Evolutionary conservation across 164 flowering plant genomes (phyloP).

Genomic region (Aristolochia fimbriata): DNA sequence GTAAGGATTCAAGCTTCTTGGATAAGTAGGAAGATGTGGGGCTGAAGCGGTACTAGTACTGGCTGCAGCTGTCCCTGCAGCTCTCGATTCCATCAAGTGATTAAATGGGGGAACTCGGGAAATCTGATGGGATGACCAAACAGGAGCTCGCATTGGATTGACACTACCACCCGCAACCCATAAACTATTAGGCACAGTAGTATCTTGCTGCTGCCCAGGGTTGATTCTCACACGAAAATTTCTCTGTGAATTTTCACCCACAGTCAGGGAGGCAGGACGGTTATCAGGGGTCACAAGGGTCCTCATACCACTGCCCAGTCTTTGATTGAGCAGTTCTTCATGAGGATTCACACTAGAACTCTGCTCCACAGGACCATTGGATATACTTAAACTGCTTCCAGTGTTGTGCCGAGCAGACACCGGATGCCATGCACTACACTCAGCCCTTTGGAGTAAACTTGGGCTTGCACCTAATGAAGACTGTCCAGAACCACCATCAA

Average conservation of each 20-base stretch:
- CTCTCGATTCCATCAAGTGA: conserved; percentile 31
- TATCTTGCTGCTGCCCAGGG: conserved; percentile 19
- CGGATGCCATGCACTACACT: conserved; percentile 33
- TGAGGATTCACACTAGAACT: conserved; percentile 10
- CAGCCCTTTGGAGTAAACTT: conserved; percentile 31
- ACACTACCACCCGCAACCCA: conserved; percentile 15
- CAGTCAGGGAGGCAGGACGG: conserved; percentile 17
- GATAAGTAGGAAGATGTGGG: conserved; percentile 18
- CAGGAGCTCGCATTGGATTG: conserved; percentile 16
- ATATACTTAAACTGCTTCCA: conserved; percentile 20
- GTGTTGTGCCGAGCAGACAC: conserved; percentile 19
- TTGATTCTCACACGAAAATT: conserved; percentile 28
- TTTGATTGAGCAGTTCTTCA: conserved; percentile 25
- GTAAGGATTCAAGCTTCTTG: conserved; percentile 24
- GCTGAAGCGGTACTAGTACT: conserved; percentile 17
- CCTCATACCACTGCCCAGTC: conserved; percentile 27
- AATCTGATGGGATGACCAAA: conserved; percentile 15
- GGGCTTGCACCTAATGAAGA: conserved; percentile 45
- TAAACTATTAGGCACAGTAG: conserved; percentile 21
- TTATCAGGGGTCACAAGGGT: conserved; percentile 18
- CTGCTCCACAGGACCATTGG: conserved; percentile 18
- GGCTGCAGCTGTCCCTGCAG: conserved; percentile 14
- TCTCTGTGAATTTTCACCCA: conserved; percentile 28
- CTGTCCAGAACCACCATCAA: conserved; percentile 52
- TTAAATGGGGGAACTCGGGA: conserved; percentile 18